These are phyloP conservation scores for Hypoxylon sp. DNA, from an alignment of 2,329 filamentous ascomycete genomes.

Conservation along the genomic window DNA sequence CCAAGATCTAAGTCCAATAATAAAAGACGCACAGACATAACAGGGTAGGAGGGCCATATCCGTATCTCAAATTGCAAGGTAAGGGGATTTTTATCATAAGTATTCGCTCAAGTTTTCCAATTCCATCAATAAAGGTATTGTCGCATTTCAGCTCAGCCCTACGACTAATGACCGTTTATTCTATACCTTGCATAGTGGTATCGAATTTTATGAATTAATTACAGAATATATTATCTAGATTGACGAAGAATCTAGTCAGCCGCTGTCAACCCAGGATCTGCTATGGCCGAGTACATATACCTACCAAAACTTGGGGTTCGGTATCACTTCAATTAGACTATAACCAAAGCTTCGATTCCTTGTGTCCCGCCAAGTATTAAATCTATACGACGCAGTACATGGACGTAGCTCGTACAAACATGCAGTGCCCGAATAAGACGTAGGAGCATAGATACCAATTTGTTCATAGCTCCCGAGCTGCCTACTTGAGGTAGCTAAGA, in stretches of 20 bases:
- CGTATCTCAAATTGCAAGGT: constrained; percentile 14
- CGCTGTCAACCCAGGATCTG: constrained; percentile 28
- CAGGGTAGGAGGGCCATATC: constrained; percentile 3
- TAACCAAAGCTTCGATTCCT: constrained; percentile 1
- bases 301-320: constrained; percentile 4
- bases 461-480: constrained; percentile 26
- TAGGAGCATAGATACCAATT: constrained; percentile 28
- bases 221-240: constrained; percentile 44
- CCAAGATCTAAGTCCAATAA: constrained; percentile 31
- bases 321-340: constrained; percentile 31
- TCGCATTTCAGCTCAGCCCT: constrained; percentile 47
- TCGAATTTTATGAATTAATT: constrained; percentile 41
- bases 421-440: constrained; percentile 17
- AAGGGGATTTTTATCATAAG: constrained; percentile 1
- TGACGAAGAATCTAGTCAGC: constrained; percentile 32
- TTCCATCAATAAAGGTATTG: constrained; percentile 20
- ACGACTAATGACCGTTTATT: constrained; percentile 35
- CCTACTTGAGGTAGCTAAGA: constrained; percentile 23
- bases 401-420: constrained; percentile 28
- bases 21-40: constrained; percentile 24
- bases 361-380: constrained; percentile 23
- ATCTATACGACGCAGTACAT: constrained; percentile 25
- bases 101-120: constrained; percentile 4
- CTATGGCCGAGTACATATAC: constrained; percentile 18
- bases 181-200: constrained; percentile 43